Evolutionary conservation across 2,329 filamentous ascomycete genomes (phyloP).

Genomic region (Ophiostoma sp.): DNA sequence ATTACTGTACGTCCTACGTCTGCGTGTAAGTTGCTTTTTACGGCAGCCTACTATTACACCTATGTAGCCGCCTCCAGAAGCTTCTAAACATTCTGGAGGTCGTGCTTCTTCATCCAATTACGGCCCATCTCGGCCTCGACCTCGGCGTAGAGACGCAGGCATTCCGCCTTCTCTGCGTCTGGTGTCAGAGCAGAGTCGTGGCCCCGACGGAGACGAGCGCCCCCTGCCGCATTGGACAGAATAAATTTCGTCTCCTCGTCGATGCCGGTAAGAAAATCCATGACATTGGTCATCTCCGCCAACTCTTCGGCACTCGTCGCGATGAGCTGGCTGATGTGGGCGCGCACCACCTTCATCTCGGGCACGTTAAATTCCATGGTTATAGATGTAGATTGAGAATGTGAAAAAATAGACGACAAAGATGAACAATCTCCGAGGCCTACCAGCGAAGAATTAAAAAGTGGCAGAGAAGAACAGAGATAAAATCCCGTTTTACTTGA

Average conservation of each 20-base stretch:
- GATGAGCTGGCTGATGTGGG: background rate
- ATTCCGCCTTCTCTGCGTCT: background rate
- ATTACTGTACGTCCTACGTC: background rate
- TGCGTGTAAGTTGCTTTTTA: background rate
- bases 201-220: background rate
- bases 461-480: background rate
- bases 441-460: background rate
- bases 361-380: background rate
- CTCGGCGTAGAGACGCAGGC: background rate
- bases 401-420: background rate
- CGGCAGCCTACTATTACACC: background rate
- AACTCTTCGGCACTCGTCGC: background rate
- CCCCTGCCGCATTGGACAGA: background rate
- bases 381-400: background rate
- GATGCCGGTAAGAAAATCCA: background rate
- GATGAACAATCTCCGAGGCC: background rate
- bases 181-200: too few relatives aligned
- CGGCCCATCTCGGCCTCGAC: conserved; percentile 7
- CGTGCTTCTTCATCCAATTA: conserved; percentile 13
- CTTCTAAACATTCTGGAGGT: background rate
- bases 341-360: background rate
- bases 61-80: background rate
- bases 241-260: background rate
- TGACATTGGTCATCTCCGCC: background rate
- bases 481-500: background rate